Percentiles rank a stretch among this genome's conserved stretches.
These are phyloP conservation scores for Yamadazyma tumulicola DNA, from an alignment of 805 yeast genomes.

Conservation along the genomic window DNA sequence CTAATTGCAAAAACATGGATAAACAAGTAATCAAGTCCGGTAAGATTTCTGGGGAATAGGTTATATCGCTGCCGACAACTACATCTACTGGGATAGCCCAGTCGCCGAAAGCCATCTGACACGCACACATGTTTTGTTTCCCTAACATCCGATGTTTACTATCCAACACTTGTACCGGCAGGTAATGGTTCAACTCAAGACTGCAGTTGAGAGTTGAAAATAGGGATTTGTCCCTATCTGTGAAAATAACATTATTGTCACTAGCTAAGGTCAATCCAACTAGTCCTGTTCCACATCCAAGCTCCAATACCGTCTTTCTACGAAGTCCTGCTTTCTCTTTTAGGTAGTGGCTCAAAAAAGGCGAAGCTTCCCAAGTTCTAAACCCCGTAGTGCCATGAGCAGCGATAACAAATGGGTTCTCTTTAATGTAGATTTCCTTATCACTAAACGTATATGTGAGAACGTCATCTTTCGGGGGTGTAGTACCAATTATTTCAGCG, in stretches of 20 bases:
- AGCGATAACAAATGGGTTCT: conserved; percentile 61
- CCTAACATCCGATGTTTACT: background rate
- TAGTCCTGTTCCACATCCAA: conserved; percentile 91
- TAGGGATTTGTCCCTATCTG: conserved; percentile 66
- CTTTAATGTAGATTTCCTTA: conserved; percentile 38
- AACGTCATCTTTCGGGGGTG: background rate
- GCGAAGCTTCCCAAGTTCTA: conserved; percentile 92
- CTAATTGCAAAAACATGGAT: conserved; percentile 29
- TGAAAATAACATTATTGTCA: conserved; percentile 36
- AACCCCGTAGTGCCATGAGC: conserved; percentile 84
- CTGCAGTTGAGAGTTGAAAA: conserved; percentile 39
- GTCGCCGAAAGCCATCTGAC: conserved; percentile 57
- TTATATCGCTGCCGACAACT: conserved; percentile 82
- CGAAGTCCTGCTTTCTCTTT: conserved; percentile 5
- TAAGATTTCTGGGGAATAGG: conserved; percentile 67
- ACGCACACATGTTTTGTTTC: conserved; percentile 1
- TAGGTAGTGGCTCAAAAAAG: conserved; percentile 52
- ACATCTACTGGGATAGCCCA: conserved; percentile 35
- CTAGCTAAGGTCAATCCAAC: conserved; percentile 51
- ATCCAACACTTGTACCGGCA: background rate
- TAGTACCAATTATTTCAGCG: background rate
- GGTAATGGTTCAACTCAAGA: conserved; percentile 24
- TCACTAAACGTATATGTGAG: conserved; percentile 16
- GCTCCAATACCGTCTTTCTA: conserved; percentile 64
- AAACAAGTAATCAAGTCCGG: conserved; percentile 53